Evolutionary conservation across 352 stramenopile species (phyloP).

Genomic region (Phytophthora meadii): DNA sequence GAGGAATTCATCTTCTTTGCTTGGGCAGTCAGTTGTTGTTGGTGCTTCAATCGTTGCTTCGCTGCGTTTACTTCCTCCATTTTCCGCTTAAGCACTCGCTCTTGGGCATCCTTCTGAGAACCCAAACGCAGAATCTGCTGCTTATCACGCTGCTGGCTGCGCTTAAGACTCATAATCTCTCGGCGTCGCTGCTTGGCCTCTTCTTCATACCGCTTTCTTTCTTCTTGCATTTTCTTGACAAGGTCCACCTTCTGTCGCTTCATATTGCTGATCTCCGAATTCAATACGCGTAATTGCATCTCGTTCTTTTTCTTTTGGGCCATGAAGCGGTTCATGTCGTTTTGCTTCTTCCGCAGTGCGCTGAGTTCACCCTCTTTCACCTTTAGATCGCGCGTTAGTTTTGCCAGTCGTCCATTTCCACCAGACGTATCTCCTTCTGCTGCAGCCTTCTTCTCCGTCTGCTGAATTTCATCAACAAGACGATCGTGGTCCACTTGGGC

Average conservation of each 20-base stretch:
- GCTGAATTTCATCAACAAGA: conserved; percentile 80
- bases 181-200: conserved; percentile 78
- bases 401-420: conserved; percentile 62
- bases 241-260: conserved; percentile 91
- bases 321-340: conserved; percentile 84
- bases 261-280: conserved; percentile 86
- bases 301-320: conserved; percentile 90
- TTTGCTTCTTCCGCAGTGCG: conserved; percentile 81
- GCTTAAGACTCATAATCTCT: conserved; percentile 85
- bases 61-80: conserved; percentile 86
- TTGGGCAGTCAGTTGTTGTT: conserved; percentile 79
- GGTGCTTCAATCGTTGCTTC: conserved; percentile 85
- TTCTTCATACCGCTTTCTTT: conserved; percentile 86
- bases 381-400: conserved; percentile 80
- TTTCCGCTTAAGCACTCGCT: conserved; percentile 87
- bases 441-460: conserved; percentile 70
- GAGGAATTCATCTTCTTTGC: conserved; percentile 69
- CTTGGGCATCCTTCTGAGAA: conserved; percentile 84
- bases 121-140: conserved; percentile 85
- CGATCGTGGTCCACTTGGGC: conserved; percentile 74
- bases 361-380: conserved; percentile 80
- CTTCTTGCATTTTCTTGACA: conserved; percentile 88
- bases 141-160: conserved; percentile 82
- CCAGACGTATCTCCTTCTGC: conserved; percentile 59
- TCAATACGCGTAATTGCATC: conserved; percentile 82